Percentiles rank a stretch among this genome's conserved stretches.
These are phyloP conservation scores for Xerocomellus chrysenteron DNA, from an alignment of 768 basidiomycete genomes.

Conservation along the genomic window DNA sequence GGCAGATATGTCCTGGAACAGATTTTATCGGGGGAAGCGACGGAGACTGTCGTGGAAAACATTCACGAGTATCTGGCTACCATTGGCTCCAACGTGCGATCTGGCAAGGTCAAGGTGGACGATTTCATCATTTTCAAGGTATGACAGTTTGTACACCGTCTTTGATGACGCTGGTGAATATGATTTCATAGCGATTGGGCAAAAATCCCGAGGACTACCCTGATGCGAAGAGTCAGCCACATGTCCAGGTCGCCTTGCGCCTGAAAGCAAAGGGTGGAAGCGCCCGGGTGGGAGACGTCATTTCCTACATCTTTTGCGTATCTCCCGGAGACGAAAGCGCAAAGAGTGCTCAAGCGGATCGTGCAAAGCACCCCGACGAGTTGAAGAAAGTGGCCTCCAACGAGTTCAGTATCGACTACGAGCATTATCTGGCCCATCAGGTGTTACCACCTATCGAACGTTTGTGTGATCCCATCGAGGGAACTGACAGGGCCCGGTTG, in stretches of 20 bases:
- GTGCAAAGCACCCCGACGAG: constrained; percentile 93
- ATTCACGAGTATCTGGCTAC: constrained; percentile 89
- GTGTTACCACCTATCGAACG: constrained; percentile 93
- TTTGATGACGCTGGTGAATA: background rate
- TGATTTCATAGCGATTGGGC: constrained; percentile 69
- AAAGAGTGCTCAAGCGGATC: constrained; percentile 81
- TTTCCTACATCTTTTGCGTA: constrained; percentile 92
- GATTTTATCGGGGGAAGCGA: constrained; percentile 87
- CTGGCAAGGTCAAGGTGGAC: constrained; percentile 77
- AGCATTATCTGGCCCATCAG: constrained; percentile 88
- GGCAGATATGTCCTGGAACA: constrained; percentile 86
- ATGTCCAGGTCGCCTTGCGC: constrained; percentile 92
- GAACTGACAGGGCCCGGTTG: constrained; percentile 86
- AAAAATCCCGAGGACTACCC: constrained; percentile 98
- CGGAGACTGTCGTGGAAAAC: constrained; percentile 84
- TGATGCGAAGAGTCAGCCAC: constrained; percentile 91
- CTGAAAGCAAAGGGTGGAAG: constrained; percentile 83
- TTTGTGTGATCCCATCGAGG: constrained; percentile 94
- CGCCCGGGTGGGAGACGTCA: constrained; percentile 87
- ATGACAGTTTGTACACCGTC: background rate
- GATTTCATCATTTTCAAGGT: constrained; percentile 97
- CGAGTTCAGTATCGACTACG: constrained; percentile 80
- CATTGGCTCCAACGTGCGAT: constrained; percentile 76
- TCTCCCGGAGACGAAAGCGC: constrained; percentile 68
- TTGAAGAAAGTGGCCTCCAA: constrained; percentile 59